Percentiles rank a stretch among this genome's conserved stretches.
Evolutionary conservation across 2,329 filamentous ascomycete genomes (phyloP).

Genomic region (Paraphoma sp.): DNA sequence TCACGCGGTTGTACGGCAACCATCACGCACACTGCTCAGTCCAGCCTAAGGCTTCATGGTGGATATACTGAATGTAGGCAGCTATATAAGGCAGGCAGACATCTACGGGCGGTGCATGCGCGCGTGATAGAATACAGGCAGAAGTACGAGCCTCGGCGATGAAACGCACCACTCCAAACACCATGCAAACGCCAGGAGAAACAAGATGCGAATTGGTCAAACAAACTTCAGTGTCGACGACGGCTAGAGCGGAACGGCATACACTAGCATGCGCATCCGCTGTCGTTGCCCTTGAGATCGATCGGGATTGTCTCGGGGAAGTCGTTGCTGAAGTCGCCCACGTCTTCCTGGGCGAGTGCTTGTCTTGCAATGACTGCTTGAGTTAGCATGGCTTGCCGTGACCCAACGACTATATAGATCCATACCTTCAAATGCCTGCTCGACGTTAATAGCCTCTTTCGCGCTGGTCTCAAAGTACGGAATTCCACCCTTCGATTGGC

Average conservation of each 20-base stretch:
- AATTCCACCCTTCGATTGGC: slow-evolving; percentile 95
- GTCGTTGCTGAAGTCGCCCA: slow-evolving; percentile 95
- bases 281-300: slow-evolving; percentile 90
- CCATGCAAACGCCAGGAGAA: slow-evolving; percentile 29
- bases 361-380: slow-evolving; percentile 90
- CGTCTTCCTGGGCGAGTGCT: slow-evolving; percentile 94
- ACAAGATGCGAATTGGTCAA: not conserved
- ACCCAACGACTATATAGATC: not conserved
- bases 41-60: not conserved
- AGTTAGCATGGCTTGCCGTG: not conserved
- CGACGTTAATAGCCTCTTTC: slow-evolving; percentile 98
- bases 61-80: slow-evolving; percentile 16
- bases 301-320: slow-evolving; percentile 99
- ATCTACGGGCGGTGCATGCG: slow-evolving; percentile 11
- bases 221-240: slow-evolving; percentile 3
- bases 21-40: not conserved
- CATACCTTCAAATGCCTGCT: slow-evolving; percentile 76
- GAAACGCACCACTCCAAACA: slow-evolving; percentile 35
- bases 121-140: slow-evolving; percentile 20
- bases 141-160: slow-evolving; percentile 12
- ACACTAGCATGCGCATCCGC: slow-evolving; percentile 84
- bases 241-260: slow-evolving; percentile 9
- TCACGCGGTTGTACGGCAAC: slow-evolving; percentile 10
- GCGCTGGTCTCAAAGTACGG: slow-evolving; percentile 99
- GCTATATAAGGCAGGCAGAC: slow-evolving; percentile 12